Conservation (phyloP, 108 stramenopile genomes). For the Hondaea fermentalgiana region DNA sequence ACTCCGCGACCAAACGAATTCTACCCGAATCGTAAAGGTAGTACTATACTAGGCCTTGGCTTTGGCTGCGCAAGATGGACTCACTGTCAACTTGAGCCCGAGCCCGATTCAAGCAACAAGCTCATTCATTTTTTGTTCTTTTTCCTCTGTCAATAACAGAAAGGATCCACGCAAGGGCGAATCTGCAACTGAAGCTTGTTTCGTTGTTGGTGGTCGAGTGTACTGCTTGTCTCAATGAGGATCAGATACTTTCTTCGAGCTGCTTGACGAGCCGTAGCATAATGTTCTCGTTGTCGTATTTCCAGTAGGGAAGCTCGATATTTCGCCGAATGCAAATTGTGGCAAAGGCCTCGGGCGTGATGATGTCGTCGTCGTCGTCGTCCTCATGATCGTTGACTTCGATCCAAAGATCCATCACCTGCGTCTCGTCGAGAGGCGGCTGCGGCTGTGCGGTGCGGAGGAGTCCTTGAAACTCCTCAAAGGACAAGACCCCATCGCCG, state of each 20-base stretch:
- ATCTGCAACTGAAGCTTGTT: too few species aligned
- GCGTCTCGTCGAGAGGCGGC: neutral
- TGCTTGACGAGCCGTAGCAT: neutral
- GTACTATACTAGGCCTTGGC: too few species aligned
- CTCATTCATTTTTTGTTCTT: too few species aligned
- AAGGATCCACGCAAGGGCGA: too few species aligned
- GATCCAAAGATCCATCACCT: conserved; percentile 14
- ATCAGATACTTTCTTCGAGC: neutral
- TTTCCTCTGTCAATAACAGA: too few species aligned
- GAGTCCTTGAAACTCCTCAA: neutral
- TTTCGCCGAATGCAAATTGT: neutral
- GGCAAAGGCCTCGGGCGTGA: conserved; percentile 9
- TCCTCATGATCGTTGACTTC: conserved; percentile 15
- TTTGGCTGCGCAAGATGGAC: too few species aligned
- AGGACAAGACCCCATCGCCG: neutral
- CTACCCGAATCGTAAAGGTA: too few species aligned
- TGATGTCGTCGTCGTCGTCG: neutral
- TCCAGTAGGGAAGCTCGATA: conserved; percentile 10
- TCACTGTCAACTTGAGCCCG: too few species aligned
- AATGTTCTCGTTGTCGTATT: neutral
- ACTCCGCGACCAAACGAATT: too few species aligned
- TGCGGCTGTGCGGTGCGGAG: neutral
- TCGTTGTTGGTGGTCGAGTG: too few species aligned
- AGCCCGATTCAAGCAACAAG: too few species aligned
- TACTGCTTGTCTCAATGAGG: too few species aligned